Base-by-base conservation (phyloP, 805 yeast genomes). In the Teunomyces pallodes region DNA sequence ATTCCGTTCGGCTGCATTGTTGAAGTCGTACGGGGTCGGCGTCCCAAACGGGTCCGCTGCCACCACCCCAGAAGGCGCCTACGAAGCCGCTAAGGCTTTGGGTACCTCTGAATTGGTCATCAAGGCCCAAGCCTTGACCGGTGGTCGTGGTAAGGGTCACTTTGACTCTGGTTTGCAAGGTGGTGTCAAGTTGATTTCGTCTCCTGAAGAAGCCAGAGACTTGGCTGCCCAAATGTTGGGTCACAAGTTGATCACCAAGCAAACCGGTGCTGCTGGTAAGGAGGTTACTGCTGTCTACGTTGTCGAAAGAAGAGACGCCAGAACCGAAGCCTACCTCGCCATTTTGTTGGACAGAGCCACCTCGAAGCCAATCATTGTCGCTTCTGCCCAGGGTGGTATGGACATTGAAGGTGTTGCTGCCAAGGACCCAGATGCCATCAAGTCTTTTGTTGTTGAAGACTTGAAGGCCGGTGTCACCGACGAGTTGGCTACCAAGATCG, bases 131-230 rank as follows among this genome's bases (percentile, higher is more conserved):
- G 97, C 97, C 43, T 81, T 94, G 64, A 91, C 99, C 50, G 99
- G 99, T 75, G 99, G 99, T 66, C 86, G 99, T 75, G 99, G 99
- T 75, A 94, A 94, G 74, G 99, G 99, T 55, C 91, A 89, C 72
- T 91, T 94, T 58, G 97, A 91, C 75, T 84, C 84, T 61, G 99
- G 99, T 46, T 83, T 89, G 67, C 84, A 92, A 76, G 96, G 97
- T 45, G 99, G 99, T 78, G 97, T 94, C 63, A 87, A 90, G 75
- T 79, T 94, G 72, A 88, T 89, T 59, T 77, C 84, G 49, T 77
- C 91, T 49, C 84, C 97, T 39, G 86, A 86, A 64, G 91, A 92
- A 76, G 97, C 96, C 51, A 79, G 77, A 70, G 86, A 86, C 66
- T 79, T 88, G 63, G 94, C 98, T 49, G 80, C 77, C 59, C 84